phyloP scores from a whole-genome alignment of 2,329 filamentous ascomycete species.

The Trematosphaeria pertusa region DNA sequence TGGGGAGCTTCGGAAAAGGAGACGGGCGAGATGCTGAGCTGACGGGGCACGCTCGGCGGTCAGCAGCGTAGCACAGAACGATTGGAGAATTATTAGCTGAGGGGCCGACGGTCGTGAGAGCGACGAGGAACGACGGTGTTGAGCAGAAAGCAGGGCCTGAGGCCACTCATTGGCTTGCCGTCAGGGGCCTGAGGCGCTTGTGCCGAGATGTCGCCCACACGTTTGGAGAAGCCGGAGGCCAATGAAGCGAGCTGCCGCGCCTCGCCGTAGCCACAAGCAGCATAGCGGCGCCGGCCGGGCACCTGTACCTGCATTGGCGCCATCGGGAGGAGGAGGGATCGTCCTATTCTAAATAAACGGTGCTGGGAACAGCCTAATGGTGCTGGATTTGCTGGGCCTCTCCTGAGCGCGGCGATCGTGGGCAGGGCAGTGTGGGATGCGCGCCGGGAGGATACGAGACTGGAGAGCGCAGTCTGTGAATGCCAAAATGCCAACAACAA shows the following conservation, averaged over 20 bases:
- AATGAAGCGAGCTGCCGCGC: too few species aligned
- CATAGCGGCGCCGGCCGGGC: too few species aligned
- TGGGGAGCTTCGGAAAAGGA: conserved; percentile 27
- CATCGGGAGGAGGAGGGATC: too few species aligned
- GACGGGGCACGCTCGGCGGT: conserved; percentile 8
- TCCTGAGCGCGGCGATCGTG: neutral
- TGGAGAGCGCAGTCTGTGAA: neutral
- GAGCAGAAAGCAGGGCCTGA: too few species aligned
- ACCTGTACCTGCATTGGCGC: neutral
- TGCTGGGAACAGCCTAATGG: neutral
- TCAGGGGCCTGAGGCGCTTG: conserved; percentile 34
- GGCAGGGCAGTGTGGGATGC: neutral
- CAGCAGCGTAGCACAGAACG: too few species aligned
- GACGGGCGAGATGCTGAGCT: conserved; percentile 9
- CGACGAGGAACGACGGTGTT: conserved; percentile 7
- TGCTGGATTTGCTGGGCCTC: neutral
- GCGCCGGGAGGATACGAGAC: neutral
- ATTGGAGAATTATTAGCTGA: too few species aligned
- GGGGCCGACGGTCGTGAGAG: too few species aligned
- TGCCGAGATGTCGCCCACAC: conserved; percentile 15
- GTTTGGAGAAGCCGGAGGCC: too few species aligned
- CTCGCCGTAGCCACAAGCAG: too few species aligned
- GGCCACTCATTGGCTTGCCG: too few species aligned
- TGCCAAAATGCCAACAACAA: too few species aligned
- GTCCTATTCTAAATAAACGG: neutral